phyloP scores from a whole-genome alignment of 495 filamentous ascomycete genomes.

The Aspergillus sclerotioniger region DNA sequence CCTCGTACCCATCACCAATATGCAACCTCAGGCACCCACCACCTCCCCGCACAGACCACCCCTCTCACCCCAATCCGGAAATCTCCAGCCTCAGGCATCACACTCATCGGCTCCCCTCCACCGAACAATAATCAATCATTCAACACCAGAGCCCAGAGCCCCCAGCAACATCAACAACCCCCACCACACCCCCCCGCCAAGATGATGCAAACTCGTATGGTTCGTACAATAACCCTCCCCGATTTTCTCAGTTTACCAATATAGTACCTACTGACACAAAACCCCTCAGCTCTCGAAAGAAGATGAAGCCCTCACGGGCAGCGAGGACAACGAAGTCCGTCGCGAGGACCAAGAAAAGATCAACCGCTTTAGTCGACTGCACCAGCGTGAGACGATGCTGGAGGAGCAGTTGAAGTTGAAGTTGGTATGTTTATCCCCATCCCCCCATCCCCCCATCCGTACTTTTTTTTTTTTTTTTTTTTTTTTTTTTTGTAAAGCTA shows the following conservation, averaged over 20 bases:
- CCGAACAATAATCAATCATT: conserved; percentile 13
- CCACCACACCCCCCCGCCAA: conserved; percentile 16
- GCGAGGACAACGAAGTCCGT: conserved; percentile 84
- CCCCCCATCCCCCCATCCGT: conserved; percentile 1
- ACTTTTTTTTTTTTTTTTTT: not conserved
- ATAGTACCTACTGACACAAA: conserved; percentile 8
- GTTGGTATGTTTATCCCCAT: conserved; percentile 57
- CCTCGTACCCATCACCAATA: too few relatives aligned
- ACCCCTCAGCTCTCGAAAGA: conserved; percentile 84
- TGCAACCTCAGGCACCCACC: too few relatives aligned
- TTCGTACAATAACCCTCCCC: conserved; percentile 16
- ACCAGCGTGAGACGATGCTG: conserved; percentile 74
- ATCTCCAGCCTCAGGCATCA: too few relatives aligned
- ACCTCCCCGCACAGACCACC: too few relatives aligned
- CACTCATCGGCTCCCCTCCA: not conserved
- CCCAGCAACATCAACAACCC: conserved; percentile 3
- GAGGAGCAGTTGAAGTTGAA: conserved; percentile 82
- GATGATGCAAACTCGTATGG: conserved; percentile 48
- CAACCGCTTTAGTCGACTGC: conserved; percentile 93
- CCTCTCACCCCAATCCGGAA: too few relatives aligned
- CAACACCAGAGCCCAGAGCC: not conserved
- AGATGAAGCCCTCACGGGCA: conserved; percentile 69
- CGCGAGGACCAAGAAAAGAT: conserved; percentile 98
- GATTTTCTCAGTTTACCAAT: conserved; percentile 5
- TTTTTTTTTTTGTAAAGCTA: too few relatives aligned